phyloP scores from a whole-genome alignment of 192 early-diverging fungal species.

The Entophlyctis helioformis region DNA sequence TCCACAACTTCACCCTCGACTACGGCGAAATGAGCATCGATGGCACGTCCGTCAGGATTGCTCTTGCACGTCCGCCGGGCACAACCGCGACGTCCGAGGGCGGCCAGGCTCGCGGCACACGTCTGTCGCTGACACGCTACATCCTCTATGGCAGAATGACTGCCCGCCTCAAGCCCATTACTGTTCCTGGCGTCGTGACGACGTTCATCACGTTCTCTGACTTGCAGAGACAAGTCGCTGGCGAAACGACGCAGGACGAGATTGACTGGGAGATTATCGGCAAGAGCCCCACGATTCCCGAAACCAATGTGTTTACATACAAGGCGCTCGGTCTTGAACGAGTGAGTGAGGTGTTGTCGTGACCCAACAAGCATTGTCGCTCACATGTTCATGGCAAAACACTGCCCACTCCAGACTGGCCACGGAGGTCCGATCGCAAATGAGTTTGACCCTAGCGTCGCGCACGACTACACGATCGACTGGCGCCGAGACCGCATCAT shows the following conservation, averaged over 20 bases:
- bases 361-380: too few relatives aligned
- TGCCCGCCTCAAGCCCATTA: constrained; percentile 5
- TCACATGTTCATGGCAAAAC: neutral
- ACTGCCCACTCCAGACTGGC: constrained; percentile 1
- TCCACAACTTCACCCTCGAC: too few relatives aligned
- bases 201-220: constrained; percentile 26
- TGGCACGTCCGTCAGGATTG: too few relatives aligned
- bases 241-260: too few relatives aligned
- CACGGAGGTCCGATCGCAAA: neutral
- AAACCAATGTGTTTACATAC: constrained; percentile 30
- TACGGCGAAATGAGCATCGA: too few relatives aligned
- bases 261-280: too few relatives aligned
- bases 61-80: too few relatives aligned
- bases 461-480: constrained; percentile 21
- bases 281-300: neutral
- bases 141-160: constrained; percentile 17
- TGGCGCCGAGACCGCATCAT: constrained; percentile 7
- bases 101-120: too few relatives aligned
- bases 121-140: constrained; percentile 12
- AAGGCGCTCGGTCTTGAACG: too few relatives aligned
- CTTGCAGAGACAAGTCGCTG: constrained; percentile 32
- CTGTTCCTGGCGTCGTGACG: constrained; percentile 14
- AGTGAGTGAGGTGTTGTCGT: too few relatives aligned
- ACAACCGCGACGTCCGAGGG: too few relatives aligned
- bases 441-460: too few relatives aligned